Evolutionary conservation across 1,284 basidiomycete genomes (phyloP).

Genomic region (Fomes fomentarius): DNA sequence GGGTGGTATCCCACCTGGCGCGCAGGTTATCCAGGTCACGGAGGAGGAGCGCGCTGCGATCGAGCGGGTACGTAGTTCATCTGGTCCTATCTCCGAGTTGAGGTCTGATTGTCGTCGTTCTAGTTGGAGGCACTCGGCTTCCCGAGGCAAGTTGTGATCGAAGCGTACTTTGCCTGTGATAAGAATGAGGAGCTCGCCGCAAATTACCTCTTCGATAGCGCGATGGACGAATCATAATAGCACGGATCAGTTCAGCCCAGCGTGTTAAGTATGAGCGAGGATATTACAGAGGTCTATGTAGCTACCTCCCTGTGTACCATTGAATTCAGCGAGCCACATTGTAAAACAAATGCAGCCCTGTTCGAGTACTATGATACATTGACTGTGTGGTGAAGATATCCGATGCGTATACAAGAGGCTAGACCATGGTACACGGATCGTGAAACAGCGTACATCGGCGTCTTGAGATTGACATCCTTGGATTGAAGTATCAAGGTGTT

Average conservation of each 20-base stretch:
- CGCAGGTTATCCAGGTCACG: constrained; percentile 78
- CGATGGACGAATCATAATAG: constrained; percentile 55
- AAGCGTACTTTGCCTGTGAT: constrained; percentile 92
- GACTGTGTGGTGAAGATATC: too few species aligned
- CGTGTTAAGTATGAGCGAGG: constrained; percentile 17
- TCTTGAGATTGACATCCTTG: too few species aligned
- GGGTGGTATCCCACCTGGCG: constrained; percentile 63
- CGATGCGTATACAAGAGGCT: too few species aligned
- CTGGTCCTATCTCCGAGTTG: too few species aligned
- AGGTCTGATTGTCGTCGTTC: too few species aligned
- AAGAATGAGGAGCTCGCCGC: constrained; percentile 96
- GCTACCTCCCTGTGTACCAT: constrained; percentile 25
- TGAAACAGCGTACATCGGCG: too few species aligned
- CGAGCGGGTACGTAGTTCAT: constrained; percentile 64
- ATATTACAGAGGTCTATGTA: constrained; percentile 24
- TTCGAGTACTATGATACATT: neutral
- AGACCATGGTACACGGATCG: neutral
- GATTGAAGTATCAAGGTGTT: too few species aligned
- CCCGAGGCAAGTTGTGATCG: constrained; percentile 71
- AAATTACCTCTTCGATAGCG: constrained; percentile 84
- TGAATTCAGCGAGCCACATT: neutral
- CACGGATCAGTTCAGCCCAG: constrained; percentile 1
- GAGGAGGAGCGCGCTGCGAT: constrained; percentile 87
- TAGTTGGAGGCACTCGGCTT: constrained; percentile 89
- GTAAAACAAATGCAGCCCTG: neutral